phyloP scores from a whole-genome alignment of 371 early-diverging fungal species.

The Mortierella sp. region DNA sequence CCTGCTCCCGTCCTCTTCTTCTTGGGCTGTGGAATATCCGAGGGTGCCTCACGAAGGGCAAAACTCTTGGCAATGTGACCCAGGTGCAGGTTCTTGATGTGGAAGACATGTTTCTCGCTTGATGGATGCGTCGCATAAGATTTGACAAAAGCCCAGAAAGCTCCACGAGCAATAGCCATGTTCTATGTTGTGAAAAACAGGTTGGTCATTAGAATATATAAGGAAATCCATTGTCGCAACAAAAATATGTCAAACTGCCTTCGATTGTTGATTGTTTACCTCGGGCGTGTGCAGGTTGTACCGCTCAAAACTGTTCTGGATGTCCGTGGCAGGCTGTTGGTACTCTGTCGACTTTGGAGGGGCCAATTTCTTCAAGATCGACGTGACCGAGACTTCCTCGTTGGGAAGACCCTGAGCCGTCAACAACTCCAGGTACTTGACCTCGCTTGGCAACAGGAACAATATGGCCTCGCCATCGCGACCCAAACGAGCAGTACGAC shows the following conservation, averaged over 20 bases:
- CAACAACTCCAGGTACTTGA: slow-evolving; percentile 84
- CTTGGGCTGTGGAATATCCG: slow-evolving; percentile 57
- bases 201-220: not conserved
- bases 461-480: slow-evolving; percentile 86
- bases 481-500: slow-evolving; percentile 98
- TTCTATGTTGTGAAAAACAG: slow-evolving; percentile 57
- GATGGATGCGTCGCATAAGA: slow-evolving; percentile 93
- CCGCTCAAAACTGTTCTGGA: slow-evolving; percentile 77
- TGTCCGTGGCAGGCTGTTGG: slow-evolving; percentile 70
- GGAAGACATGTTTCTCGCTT: slow-evolving; percentile 90
- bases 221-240: not conserved
- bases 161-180: slow-evolving; percentile 76
- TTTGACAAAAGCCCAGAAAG: slow-evolving; percentile 90
- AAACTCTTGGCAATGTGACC: slow-evolving; percentile 98
- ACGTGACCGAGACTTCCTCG: slow-evolving; percentile 65
- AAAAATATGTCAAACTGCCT: not conserved
- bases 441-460: slow-evolving; percentile 92
- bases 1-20: slow-evolving; percentile 54
- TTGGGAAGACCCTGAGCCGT: slow-evolving; percentile 75
- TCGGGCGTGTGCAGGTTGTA: slow-evolving; percentile 65
- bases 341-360: slow-evolving; percentile 61
- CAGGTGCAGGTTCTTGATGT: slow-evolving; percentile 92
- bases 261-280: slow-evolving; percentile 57
- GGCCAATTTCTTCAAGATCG: slow-evolving; percentile 62
- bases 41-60: slow-evolving; percentile 70